Conservation (phyloP, 2,329 filamentous ascomycete species). For the Cladobotryum mycophilum region DNA sequence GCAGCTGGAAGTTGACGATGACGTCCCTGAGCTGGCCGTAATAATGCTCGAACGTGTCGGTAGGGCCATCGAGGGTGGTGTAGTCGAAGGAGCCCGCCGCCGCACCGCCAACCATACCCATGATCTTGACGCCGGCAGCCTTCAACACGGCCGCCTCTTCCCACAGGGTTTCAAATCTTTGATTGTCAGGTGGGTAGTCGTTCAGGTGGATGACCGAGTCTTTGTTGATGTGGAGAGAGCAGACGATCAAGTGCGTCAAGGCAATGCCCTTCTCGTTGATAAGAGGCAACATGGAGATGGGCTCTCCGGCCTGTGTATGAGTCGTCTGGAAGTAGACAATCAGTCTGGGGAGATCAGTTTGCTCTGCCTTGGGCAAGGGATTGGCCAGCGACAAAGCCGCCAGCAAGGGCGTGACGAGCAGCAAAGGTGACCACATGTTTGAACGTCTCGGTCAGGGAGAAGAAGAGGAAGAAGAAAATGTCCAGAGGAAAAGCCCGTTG, state of each 20-base stretch:
- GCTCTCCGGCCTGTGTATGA: slow-evolving; percentile 32
- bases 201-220: slow-evolving; percentile 66
- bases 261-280: slow-evolving; percentile 37
- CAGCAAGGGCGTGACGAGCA: slow-evolving; percentile 8
- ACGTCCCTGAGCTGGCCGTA: slow-evolving; percentile 63
- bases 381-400: slow-evolving; percentile 9
- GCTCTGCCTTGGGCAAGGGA: slow-evolving; percentile 6
- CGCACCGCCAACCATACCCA: slow-evolving; percentile 81
- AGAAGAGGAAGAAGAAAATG: no score
- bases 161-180: slow-evolving; percentile 68
- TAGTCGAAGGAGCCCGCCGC: slow-evolving; percentile 62
- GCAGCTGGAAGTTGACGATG: slow-evolving; percentile 52
- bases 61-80: slow-evolving; percentile 42
- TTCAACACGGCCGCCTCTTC: slow-evolving; percentile 68
- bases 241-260: slow-evolving; percentile 75
- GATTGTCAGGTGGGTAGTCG: slow-evolving; percentile 60
- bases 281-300: slow-evolving; percentile 43
- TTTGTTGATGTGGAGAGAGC: slow-evolving; percentile 73
- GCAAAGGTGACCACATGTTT: slow-evolving; percentile 9
- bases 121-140: slow-evolving; percentile 63
- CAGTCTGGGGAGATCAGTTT: slow-evolving; percentile 32
- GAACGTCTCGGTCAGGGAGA: not conserved
- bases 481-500: not conserved
- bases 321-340: slow-evolving; percentile 44
- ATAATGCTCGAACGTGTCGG: slow-evolving; percentile 63